These are phyloP conservation scores for Picea mariana DNA, from an alignment of 83 land plant genomes.

Conservation along the genomic window DNA sequence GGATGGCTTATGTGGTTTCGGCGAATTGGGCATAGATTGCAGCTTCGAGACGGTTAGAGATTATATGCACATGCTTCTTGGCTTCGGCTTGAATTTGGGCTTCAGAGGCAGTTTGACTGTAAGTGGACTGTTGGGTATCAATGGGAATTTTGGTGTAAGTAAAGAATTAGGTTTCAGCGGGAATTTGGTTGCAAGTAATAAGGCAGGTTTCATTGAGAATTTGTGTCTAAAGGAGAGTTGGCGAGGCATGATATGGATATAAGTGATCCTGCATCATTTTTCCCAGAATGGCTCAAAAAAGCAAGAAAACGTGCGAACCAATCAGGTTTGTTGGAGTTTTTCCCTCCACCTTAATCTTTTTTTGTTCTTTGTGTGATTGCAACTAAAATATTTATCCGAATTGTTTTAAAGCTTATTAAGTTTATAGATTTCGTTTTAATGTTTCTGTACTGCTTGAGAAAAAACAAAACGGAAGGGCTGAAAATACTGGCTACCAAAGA, in stretches of 20 bases:
- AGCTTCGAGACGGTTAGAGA: neutral
- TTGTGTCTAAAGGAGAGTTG: neutral
- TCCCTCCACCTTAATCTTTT: neutral
- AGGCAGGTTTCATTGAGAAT: neutral
- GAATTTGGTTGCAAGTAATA: neutral
- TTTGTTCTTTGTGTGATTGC: too few relatives aligned
- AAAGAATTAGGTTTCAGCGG: neutral
- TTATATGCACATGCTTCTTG: neutral
- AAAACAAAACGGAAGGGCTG: neutral
- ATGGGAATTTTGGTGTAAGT: neutral
- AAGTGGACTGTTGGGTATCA: neutral
- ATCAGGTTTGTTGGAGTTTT: neutral
- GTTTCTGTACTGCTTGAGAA: neutral
- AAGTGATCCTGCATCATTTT: neutral
- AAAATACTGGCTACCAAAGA: too few relatives aligned
- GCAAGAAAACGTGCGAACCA: neutral
- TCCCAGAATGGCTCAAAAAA: slow-evolving; percentile 10
- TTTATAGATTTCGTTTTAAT: too few relatives aligned
- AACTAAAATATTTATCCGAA: too few relatives aligned
- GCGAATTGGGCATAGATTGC: neutral
- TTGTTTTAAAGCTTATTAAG: too few relatives aligned
- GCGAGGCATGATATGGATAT: neutral
- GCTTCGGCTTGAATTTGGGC: neutral
- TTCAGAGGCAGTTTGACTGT: too few relatives aligned
- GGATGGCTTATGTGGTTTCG: neutral